These are phyloP conservation scores for Cylindrotheca fusiformis DNA, from an alignment of 108 stramenopile species.

Conservation along the genomic window DNA sequence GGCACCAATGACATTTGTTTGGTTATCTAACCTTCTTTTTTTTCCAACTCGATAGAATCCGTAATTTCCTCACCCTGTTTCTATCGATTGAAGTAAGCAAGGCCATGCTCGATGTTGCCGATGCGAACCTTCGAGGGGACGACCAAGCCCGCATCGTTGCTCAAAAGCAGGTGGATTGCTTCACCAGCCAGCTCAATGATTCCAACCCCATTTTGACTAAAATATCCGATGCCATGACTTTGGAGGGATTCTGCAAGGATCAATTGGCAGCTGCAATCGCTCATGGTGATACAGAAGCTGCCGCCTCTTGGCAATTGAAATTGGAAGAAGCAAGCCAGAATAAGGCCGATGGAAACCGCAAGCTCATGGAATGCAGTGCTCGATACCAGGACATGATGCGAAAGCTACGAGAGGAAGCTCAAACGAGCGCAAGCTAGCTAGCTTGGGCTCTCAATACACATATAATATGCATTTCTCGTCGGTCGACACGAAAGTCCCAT, in stretches of 20 bases:
- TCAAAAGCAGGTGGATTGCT: slow-evolving; percentile 55
- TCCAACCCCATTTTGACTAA: slow-evolving; percentile 84
- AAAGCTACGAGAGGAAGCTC: slow-evolving; percentile 34
- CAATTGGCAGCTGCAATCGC: slow-evolving; percentile 16
- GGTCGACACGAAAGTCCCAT: too few species aligned
- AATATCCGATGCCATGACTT: slow-evolving; percentile 88
- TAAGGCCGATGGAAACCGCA: slow-evolving; percentile 53
- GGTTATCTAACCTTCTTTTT: slow-evolving; percentile 1
- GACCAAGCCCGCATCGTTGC: slow-evolving; percentile 15
- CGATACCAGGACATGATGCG: slow-evolving; percentile 80
- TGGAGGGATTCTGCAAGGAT: slow-evolving; percentile 43
- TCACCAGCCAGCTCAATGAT: slow-evolving; percentile 83
- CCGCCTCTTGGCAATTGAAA: slow-evolving; percentile 20
- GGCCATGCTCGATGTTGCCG: slow-evolving; percentile 70
- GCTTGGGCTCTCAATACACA: too few species aligned
- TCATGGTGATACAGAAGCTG: slow-evolving; percentile 18
- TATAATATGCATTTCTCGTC: too few species aligned
- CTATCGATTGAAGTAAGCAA: slow-evolving; percentile 86
- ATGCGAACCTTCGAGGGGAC: slow-evolving; percentile 49
- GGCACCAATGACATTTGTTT: not conserved
- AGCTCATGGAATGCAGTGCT: slow-evolving; percentile 66
- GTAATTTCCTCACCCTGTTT: slow-evolving; percentile 88
- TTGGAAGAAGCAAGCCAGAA: slow-evolving; percentile 37
- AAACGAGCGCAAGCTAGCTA: too few species aligned
- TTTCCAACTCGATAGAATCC: slow-evolving; percentile 35